Evolutionary conservation across 495 filamentous ascomycete genomes (phyloP), one percentile per base, ranked within the genome.

Genomic region (Aspergillus indologenus): DNA sequence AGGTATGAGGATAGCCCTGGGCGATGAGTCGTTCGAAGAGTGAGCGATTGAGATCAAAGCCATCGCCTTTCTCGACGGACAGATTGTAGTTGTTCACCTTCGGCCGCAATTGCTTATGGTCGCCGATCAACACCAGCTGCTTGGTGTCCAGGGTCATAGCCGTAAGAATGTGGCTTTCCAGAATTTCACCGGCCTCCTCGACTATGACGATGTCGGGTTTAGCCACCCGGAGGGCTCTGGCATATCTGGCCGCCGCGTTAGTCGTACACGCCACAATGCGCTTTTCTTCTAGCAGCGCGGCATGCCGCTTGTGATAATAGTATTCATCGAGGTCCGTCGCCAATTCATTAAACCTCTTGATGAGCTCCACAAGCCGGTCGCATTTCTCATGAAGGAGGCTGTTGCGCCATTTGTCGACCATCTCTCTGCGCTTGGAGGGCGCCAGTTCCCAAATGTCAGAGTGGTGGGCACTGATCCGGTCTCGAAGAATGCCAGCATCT

Each of bases 181-280:
- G 68, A 22, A 92, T 88, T 62, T 94, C 90, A 7, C 90, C 89
- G 3, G 89, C 89, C 63, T 94, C 90, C 65, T 94, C 90, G 0
- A 91, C 81, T 0, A 93, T 63, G 0, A 74, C 54, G 20, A 73
- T 64, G 0, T 61, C 67, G 3, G 67, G 67, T 6, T 63, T 57
- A 11, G 57, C 57, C 15, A 75, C 44, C 71, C 72, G 40, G 78
- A 93, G 68, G 29, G 82, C 74, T 8, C 77, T 61, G 3, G 72
- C 61, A 58, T 87, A 81, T 66, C 81, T 90, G 3, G 90, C 88
- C 0, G 89, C 88, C 3, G 72, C 87, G 0, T 86, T 92, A 1
- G 90, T 92, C 1, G 89, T 93, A 63, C 87, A 90, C 0, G 79
- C 87, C 45, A 95, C 86, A 19, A 95, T 81, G 7, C 26, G n/a